Evolutionary conservation across 1,284 basidiomycete genomes (phyloP), one percentile per base, ranked within the genome.

Genomic region (Ceratobasidium sp.): DNA sequence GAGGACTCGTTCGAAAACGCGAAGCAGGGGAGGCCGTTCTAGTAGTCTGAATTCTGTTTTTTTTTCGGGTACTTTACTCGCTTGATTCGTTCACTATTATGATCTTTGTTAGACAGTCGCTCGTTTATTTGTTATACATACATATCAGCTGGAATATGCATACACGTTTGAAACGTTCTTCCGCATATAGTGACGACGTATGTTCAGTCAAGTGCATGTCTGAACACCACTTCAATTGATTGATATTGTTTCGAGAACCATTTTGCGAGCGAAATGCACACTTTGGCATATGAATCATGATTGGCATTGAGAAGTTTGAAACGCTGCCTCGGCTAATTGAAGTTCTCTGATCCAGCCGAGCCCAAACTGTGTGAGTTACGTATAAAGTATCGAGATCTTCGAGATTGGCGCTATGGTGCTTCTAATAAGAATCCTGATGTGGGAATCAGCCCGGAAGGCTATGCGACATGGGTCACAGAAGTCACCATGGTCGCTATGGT

Each of bases 131-230:
- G n/a, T 23, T 65, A n/a, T n/a, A n/a, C n/a, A 42, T 20, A 26
- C 15, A 23, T 46, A 26, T 46, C 44, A 46, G 44, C 44, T 65
- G 42, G 28, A 65, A 65, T 65, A 48, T n/a, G 42, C 23, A 20
- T 13, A 23, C 9, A 28, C 62, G 62, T 65, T 65, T 65, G 62
- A 65, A 65, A 65, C 62, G 62, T 65, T 46, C 40, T 26, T 46
- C n/a, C n/a, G n/a, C n/a, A n/a, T n/a, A n/a, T n/a, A n/a, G n/a
- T n/a, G n/a, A n/a, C n/a, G n/a, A n/a, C n/a, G n/a, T n/a, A n/a
- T 6, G 44, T 46, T 46, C 7, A 13, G 44, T 13, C n/a, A n/a
- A n/a, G n/a, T n/a, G 44, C 7, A 46, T 46, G 44, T 46, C 13
- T 46, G 44, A n/a, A 54, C 52, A 20, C 20, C 20, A 4, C 4